Evolutionary conservation across 177 flowering plant species (phyloP).

Genomic region (Vitis hybrid): DNA sequence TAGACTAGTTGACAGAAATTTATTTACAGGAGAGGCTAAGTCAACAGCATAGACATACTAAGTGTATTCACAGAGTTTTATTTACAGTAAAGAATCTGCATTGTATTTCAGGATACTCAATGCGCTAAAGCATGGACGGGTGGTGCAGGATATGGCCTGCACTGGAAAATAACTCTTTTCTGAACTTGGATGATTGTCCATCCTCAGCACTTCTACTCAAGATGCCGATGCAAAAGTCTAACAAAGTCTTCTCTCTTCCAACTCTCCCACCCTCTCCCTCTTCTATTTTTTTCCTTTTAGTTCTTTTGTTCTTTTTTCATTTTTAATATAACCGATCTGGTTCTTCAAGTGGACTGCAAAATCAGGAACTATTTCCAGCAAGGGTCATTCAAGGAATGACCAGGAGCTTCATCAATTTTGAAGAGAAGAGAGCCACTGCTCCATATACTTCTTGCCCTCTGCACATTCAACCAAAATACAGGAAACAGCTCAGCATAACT

Average conservation of each 20-base stretch:
- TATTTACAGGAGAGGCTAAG: conserved; percentile 7
- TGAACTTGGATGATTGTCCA: not conserved
- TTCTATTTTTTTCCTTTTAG: not conserved
- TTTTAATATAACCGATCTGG: not conserved
- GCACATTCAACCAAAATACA: conserved; percentile 27
- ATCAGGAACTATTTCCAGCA: not conserved
- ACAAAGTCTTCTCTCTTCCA: not conserved
- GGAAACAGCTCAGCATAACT: conserved; percentile 10
- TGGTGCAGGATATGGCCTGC: not conserved
- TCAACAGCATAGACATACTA: not conserved
- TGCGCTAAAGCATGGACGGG: not conserved
- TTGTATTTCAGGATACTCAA: not conserved
- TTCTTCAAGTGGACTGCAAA: not conserved
- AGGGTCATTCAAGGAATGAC: conserved; percentile 11
- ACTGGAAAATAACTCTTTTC: not conserved
- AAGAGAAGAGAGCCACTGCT: conserved; percentile 71
- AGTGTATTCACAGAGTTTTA: not conserved
- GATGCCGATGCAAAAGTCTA: not conserved
- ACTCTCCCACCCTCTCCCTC: not conserved
- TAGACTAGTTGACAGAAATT: not conserved
- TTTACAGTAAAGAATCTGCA: conserved; percentile 6
- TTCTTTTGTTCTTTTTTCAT: not conserved
- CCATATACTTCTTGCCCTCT: conserved; percentile 59
- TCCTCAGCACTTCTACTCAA: conserved; percentile 5
- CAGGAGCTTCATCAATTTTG: conserved; percentile 32